Evolutionary conservation across 371 early-diverging fungal species (phyloP).

Genomic region (Blastocladiella emersonii): DNA sequence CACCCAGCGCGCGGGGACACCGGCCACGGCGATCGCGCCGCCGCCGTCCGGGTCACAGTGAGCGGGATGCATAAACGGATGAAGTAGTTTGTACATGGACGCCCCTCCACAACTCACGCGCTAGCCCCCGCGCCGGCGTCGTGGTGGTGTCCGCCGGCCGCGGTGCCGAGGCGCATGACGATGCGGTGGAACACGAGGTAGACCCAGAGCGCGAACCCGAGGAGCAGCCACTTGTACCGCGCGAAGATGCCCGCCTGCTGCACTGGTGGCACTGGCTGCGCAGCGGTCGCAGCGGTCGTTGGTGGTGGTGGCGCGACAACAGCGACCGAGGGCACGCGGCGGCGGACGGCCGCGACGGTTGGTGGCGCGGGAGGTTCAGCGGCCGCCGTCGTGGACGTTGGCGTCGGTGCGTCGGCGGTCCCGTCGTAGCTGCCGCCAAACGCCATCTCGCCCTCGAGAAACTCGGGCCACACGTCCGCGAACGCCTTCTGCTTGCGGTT

Average conservation of each 20-base stretch:
- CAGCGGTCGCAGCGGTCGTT: neutral
- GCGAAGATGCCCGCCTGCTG: too few relatives aligned
- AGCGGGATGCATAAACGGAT: too few relatives aligned
- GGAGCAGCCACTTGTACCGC: neutral
- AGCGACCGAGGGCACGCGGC: neutral
- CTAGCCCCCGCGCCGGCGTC: too few relatives aligned
- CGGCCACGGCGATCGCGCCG: too few relatives aligned
- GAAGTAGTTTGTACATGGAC: too few relatives aligned
- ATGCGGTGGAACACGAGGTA: neutral
- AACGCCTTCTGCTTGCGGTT: neutral
- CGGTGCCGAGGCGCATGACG: neutral
- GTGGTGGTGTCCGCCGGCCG: too few relatives aligned
- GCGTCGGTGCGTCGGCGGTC: neutral
- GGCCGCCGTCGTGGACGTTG: neutral
- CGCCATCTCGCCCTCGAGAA: neutral
- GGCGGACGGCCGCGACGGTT: neutral
- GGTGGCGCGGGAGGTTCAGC: neutral
- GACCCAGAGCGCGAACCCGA: neutral
- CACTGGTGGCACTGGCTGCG: too few relatives aligned
- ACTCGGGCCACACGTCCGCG: neutral
- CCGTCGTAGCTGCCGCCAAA: neutral
- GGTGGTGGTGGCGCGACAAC: neutral
- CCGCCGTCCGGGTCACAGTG: too few relatives aligned
- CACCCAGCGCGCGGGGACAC: too few relatives aligned
- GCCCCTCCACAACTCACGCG: too few relatives aligned